phyloP scores from a whole-genome alignment of 2,329 filamentous ascomycete species.

The Aspergillus vadensis region DNA sequence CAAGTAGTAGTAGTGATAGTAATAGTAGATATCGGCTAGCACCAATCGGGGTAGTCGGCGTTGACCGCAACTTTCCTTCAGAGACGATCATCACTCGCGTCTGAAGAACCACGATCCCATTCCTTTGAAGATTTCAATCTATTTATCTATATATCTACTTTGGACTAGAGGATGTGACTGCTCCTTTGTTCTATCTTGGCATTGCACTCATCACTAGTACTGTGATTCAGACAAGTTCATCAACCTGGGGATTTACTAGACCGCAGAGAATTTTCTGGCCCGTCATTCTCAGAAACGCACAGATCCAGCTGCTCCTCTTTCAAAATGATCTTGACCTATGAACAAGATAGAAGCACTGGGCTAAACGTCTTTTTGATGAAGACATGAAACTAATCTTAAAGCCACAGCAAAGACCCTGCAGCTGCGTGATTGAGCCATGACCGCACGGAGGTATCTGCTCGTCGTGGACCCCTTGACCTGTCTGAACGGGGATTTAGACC shows the following conservation, averaged over 20 bases:
- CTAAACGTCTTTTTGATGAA: too few relatives aligned
- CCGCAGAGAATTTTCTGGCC: background rate
- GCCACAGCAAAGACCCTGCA: too few relatives aligned
- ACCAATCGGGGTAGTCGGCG: background rate
- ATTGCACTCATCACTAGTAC: background rate
- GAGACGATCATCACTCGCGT: background rate
- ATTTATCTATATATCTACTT: background rate
- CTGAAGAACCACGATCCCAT: background rate
- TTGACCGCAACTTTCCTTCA: conserved; percentile 3
- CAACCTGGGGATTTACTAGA: background rate
- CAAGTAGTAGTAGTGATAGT: background rate
- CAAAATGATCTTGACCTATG: too few relatives aligned
- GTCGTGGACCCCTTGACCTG: background rate
- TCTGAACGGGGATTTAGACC: background rate
- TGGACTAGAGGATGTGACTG: background rate
- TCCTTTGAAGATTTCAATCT: background rate
- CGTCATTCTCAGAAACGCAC: background rate
- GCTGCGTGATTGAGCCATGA: background rate
- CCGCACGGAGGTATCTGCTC: background rate
- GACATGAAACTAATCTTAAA: too few relatives aligned
- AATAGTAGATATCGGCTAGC: background rate
- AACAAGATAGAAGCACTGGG: too few relatives aligned
- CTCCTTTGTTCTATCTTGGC: background rate
- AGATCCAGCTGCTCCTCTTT: too few relatives aligned
- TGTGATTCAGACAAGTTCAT: background rate